Conservation (phyloP, 2,329 filamentous ascomycete genomes). For the Paecilomyces dactylethromorphus region DNA sequence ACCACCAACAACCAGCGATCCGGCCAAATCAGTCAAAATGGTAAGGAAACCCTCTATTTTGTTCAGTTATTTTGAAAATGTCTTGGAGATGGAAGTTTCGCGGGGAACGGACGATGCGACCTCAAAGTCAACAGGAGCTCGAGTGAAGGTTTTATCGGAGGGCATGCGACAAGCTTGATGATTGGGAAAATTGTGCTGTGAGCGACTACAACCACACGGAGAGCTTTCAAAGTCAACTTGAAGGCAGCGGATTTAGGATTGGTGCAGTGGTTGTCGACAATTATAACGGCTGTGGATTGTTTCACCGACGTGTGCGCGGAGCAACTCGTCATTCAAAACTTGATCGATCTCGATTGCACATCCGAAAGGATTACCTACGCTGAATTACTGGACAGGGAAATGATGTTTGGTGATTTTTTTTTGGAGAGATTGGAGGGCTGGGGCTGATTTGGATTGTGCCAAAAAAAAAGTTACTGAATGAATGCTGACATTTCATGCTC, state of each 20-base stretch:
- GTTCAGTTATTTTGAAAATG: constrained; percentile 12
- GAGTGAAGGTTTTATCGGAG: neutral
- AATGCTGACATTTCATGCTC: constrained; percentile 18
- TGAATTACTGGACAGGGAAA: neutral
- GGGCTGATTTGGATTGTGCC: constrained; percentile 10
- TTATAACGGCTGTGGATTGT: neutral
- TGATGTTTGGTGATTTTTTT: neutral
- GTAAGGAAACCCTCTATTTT: constrained; percentile 25
- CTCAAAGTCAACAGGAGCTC: neutral
- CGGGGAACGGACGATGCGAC: neutral
- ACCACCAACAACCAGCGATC: constrained; percentile 34
- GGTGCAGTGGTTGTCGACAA: neutral
- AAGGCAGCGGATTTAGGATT: neutral
- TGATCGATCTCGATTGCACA: neutral
- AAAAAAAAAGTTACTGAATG: constrained; percentile 4
- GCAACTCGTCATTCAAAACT: neutral
- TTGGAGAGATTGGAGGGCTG: constrained; percentile 1
- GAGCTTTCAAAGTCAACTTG: neutral
- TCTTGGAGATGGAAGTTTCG: neutral
- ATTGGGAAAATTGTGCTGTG: neutral
- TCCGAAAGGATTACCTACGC: neutral
- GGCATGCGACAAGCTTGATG: neutral
- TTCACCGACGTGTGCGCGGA: neutral
- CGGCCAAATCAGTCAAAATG: constrained; percentile 44
- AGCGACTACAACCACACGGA: neutral